A percentile compares a stretch with the other conserved stretches of the same genome.
Conservation (phyloP, 768 basidiomycete species). For the Russula earlei region DNA sequence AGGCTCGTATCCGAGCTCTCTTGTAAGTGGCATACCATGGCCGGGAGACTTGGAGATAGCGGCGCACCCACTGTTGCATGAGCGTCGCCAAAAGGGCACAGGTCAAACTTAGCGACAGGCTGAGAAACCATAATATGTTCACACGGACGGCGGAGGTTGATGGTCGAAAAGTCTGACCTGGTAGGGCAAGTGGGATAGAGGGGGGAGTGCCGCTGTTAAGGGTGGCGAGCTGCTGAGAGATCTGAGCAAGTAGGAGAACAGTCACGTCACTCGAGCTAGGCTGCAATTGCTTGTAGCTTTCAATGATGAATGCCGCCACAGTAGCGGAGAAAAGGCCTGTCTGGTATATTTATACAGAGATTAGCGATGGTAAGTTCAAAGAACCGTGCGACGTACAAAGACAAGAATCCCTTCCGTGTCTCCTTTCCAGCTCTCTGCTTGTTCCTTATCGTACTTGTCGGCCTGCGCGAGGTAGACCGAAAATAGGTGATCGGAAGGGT, state of each 20-base stretch:
- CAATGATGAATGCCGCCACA: conserved; percentile 21
- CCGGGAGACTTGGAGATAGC: conserved; percentile 12
- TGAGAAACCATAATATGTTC: conserved; percentile 16
- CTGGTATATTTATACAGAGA: neutral
- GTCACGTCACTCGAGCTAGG: conserved; percentile 8
- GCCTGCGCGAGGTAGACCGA: conserved; percentile 16
- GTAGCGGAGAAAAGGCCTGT: conserved; percentile 25
- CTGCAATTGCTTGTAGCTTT: conserved; percentile 20
- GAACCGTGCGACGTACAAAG: conserved; percentile 11
- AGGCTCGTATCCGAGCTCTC: conserved; percentile 16
- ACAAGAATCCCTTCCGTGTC: conserved; percentile 20
- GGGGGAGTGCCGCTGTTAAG: neutral
- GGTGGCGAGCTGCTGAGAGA: conserved; percentile 15
- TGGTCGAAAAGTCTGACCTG: neutral
- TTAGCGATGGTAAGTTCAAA: neutral
- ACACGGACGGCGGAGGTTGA: conserved; percentile 10
- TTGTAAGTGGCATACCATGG: conserved; percentile 13
- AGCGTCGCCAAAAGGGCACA: conserved; percentile 18
- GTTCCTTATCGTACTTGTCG: conserved; percentile 14
- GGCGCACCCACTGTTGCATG: conserved; percentile 19
- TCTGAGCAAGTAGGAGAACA: conserved; percentile 10
- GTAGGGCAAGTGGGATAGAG: neutral
- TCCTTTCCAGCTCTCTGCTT: conserved; percentile 18
- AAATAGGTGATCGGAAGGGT: conserved; percentile 11
- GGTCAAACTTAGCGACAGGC: conserved; percentile 14